Conservation (phyloP, 1,284 basidiomycete species). For the Trichosporon coremiiforme region DNA sequence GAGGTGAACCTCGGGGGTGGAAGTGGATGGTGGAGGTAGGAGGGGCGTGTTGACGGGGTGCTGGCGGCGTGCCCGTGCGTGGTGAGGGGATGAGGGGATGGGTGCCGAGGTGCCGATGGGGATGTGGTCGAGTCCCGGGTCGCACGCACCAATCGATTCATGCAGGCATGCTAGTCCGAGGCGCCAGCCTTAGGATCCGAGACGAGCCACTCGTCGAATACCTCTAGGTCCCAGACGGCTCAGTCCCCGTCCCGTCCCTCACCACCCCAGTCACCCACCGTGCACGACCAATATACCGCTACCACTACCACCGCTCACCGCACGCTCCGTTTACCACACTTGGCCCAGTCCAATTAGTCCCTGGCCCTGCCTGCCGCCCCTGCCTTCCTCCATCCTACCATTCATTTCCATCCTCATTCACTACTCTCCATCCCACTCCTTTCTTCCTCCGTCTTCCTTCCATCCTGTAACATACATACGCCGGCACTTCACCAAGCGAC, state of each 20-base stretch:
- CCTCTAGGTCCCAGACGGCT: too few species aligned
- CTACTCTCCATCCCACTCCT: neutral
- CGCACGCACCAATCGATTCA: conserved; percentile 9
- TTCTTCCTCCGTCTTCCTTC: conserved; percentile 1
- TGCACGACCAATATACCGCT: neutral
- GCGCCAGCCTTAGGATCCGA: conserved; percentile 18
- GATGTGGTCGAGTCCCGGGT: neutral
- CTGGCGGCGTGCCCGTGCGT: neutral
- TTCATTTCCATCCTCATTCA: conserved; percentile 14
- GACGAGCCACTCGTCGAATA: conserved; percentile 10
- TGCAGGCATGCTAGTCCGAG: conserved; percentile 6
- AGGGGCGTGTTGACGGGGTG: neutral
- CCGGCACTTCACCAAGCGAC: neutral
- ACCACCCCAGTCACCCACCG: neutral
- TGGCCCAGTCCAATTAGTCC: neutral
- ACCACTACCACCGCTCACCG: neutral
- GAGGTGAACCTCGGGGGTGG: neutral
- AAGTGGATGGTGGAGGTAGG: too few species aligned
- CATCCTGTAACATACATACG: neutral
- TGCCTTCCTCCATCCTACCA: conserved; percentile 5
- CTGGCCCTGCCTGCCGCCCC: neutral
- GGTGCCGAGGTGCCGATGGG: too few species aligned
- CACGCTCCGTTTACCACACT: neutral
- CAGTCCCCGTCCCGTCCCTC: conserved; percentile 4
- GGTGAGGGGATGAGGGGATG: too few species aligned